phyloP scores from a whole-genome alignment of 805 yeast genomes.

The Lipomyces chichibuensis region DNA sequence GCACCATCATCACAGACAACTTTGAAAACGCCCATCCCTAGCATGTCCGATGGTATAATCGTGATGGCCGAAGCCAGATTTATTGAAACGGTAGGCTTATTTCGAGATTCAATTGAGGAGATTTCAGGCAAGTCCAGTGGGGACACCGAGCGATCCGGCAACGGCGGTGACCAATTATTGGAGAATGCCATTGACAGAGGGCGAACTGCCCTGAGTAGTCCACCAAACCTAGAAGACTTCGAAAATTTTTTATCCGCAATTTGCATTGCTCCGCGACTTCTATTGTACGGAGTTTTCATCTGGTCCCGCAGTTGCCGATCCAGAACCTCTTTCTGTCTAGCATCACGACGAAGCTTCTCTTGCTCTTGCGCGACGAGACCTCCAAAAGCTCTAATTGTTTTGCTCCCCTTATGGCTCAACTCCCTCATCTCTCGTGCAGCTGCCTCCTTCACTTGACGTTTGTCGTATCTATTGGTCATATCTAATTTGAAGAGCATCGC shows the following conservation, averaged over 20 bases:
- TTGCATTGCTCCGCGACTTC: neutral
- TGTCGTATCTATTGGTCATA: constrained; percentile 38
- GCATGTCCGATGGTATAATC: constrained; percentile 46
- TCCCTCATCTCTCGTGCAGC: constrained; percentile 52
- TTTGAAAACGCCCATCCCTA: constrained; percentile 45
- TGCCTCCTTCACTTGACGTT: constrained; percentile 45
- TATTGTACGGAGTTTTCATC: constrained; percentile 5
- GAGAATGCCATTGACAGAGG: constrained; percentile 48
- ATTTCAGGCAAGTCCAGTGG: constrained; percentile 64
- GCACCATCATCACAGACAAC: constrained; percentile 52
- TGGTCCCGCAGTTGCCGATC: constrained; percentile 22
- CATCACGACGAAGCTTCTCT: constrained; percentile 58
- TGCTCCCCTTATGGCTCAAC: constrained; percentile 44
- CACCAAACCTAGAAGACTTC: constrained; percentile 45
- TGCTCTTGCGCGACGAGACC: constrained; percentile 54
- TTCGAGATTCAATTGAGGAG: constrained; percentile 44
- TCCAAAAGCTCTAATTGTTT: constrained; percentile 49
- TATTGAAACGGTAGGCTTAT: constrained; percentile 56
- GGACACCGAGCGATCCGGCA: constrained; percentile 52
- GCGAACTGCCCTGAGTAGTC: constrained; percentile 47
- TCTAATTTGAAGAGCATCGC: constrained; percentile 25
- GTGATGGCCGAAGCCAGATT: constrained; percentile 51
- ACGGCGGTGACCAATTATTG: constrained; percentile 22
- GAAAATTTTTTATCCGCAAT: constrained; percentile 9
- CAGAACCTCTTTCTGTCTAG: constrained; percentile 49